phyloP scores from a whole-genome alignment of 2,329 filamentous ascomycete species.

The Fonsecaea multimorphosa region DNA sequence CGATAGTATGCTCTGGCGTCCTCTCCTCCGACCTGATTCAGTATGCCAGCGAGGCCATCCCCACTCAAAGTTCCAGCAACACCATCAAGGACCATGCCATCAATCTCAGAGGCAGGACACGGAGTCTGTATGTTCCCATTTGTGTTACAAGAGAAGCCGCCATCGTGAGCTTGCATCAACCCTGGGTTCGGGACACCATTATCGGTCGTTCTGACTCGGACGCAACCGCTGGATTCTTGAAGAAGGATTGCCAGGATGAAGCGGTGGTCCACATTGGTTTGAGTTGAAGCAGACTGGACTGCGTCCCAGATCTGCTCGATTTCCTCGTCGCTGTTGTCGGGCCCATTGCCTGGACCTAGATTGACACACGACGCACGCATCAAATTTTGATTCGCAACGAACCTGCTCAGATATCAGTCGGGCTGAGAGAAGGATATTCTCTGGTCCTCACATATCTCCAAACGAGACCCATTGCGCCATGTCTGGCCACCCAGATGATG shows the following conservation, averaged over 20 bases:
- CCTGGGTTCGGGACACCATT: slow-evolving; percentile 53
- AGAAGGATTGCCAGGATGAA: slow-evolving; percentile 55
- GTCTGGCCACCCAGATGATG: slow-evolving; percentile 42
- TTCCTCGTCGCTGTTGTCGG: slow-evolving; percentile 42
- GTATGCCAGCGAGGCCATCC: slow-evolving; percentile 27
- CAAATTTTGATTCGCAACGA: slow-evolving; percentile 10
- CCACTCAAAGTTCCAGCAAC: slow-evolving; percentile 29
- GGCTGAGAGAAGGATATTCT: not conserved
- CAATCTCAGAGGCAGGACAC: slow-evolving; percentile 31
- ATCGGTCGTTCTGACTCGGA: slow-evolving; percentile 51
- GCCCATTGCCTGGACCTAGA: slow-evolving; percentile 8
- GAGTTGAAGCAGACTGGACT: slow-evolving; percentile 46
- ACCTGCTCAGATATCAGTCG: slow-evolving; percentile 4
- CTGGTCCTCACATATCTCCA: slow-evolving; percentile 39
- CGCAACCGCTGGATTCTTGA: slow-evolving; percentile 55
- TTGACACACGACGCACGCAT: slow-evolving; percentile 16
- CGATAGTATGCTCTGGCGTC: slow-evolving; percentile 30
- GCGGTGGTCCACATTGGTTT: slow-evolving; percentile 39
- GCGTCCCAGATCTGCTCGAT: slow-evolving; percentile 43
- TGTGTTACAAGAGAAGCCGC: slow-evolving; percentile 47
- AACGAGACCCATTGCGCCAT: slow-evolving; percentile 43
- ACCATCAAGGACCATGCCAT: slow-evolving; percentile 36
- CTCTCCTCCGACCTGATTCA: slow-evolving; percentile 15
- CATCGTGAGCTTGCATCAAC: slow-evolving; percentile 50
- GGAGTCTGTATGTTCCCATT: slow-evolving; percentile 33